Evolutionary conservation across 257 asterid genomes (phyloP), one percentile per base, ranked within the genome.

Genomic region (Echium plantagineum): DNA sequence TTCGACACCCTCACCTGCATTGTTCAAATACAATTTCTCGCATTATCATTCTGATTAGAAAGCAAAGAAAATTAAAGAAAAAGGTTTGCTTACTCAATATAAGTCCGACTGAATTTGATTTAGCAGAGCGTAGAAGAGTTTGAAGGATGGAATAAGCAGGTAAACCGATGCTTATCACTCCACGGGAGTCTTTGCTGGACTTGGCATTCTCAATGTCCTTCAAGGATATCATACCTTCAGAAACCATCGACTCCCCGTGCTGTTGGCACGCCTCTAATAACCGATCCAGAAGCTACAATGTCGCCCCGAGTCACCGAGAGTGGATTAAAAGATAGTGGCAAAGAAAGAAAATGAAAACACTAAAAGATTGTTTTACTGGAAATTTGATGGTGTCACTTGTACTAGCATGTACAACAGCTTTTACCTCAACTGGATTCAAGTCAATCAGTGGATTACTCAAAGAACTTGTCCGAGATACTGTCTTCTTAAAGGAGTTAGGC

Each of bases 121-220:
- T 86, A 9, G 76, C 90, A 16, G 98, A 89, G 13, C 75, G 89
- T 32, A 88, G 21, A 66, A 93, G 94, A 42, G 78, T 68, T 68
- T 81, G 90, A 73, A 84, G 84, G 68, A 86, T 63, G 83, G 90
- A 74, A 75, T 81, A 93, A 64, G 98, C 87, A 53, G 97, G 98
- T 64, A 93, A 71, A 57, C 98, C 98, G 4, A 80, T 68, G 76
- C 79, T 79, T 58, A 89, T 68, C 66, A 86, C 72, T 54, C 62
- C 62, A 15, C 80, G 78, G 62, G 66, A 62, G 18, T 77, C 81
- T 81, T 74, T 86, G 61, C 75, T 74, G 35, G 72, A 81, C 82
- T 75, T 82, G 31, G 89, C 90, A 69, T 84, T 85, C 66, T 89
- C 97, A 31, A 93, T 78, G 71, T 93, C 98, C 67, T 84, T 71